Evolutionary conservation across 441 rosid species (phyloP), one percentile per base, ranked within the genome.

Genomic region (Euphorbia celastroides): DNA sequence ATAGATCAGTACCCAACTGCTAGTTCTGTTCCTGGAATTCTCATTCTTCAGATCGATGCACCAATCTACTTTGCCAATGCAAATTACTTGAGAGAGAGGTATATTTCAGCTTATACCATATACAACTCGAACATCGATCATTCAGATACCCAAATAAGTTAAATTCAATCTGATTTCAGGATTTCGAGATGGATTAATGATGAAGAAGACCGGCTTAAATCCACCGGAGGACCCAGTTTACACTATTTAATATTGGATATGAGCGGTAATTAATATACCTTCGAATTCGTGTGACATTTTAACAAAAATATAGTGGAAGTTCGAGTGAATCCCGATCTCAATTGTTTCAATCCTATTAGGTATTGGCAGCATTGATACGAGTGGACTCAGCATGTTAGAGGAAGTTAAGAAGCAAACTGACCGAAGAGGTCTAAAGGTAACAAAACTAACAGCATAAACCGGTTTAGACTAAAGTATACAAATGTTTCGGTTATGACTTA

Each of bases 301-400:
- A n/a, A n/a, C n/a, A n/a, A n/a, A n/a, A n/a, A n/a, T n/a, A n/a
- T n/a, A n/a, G n/a, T 62, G 79, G 42, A 2, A 20, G 48, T 22
- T 7, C 4, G n/a, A n/a, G n/a, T n/a, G n/a, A n/a, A n/a, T n/a
- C n/a, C n/a, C n/a, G n/a, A n/a, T n/a, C n/a, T n/a, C n/a, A n/a
- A n/a, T n/a, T n/a, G 44, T 38, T 12, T 1, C 10, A 57, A 46
- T 2, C 55, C 44, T 36, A 36, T 66, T 59, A 94, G 98, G 88
- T 64, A 92, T 92, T 62, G 98, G 98, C 20, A 91, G 87, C 80
- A 95, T 92, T 27, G 99, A 95, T 76, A 88, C 99, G 23, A 95
- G 98, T 70, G 98, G 98, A 34, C 83, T 92, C 60, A 84, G 95
- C 83, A 95, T 92, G 99, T 78, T 95, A 36, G 97, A 87, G 61